Percentiles rank a stretch among this genome's conserved stretches.
phyloP scores from a whole-genome alignment of 768 basidiomycete species.

The Baorangia bicolor region DNA sequence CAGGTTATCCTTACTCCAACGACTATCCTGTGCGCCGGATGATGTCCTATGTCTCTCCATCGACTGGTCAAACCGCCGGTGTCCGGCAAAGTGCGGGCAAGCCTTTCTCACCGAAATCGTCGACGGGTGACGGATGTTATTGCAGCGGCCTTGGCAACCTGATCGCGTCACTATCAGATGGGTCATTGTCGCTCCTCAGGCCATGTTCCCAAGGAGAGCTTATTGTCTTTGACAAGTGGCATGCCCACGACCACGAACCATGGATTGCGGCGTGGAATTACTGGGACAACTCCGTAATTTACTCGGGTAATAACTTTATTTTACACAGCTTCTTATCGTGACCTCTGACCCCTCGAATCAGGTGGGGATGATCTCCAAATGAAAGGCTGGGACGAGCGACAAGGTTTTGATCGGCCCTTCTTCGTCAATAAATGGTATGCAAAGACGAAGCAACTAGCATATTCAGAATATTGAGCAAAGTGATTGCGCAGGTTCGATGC shows the following conservation, averaged over 20 bases:
- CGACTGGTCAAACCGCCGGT: slow-evolving; percentile 84
- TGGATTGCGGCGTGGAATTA: slow-evolving; percentile 94
- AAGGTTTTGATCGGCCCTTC: slow-evolving; percentile 55
- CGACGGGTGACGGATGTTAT: not conserved
- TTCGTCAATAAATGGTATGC: slow-evolving; percentile 72
- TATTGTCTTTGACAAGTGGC: slow-evolving; percentile 59
- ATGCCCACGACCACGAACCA: slow-evolving; percentile 90
- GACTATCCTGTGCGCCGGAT: slow-evolving; percentile 48
- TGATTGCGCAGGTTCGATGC: slow-evolving; percentile 72
- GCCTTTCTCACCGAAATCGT: slow-evolving; percentile 1
- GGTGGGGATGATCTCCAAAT: slow-evolving; percentile 92
- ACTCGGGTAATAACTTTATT: slow-evolving; percentile 62
- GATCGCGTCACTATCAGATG: slow-evolving; percentile 82
- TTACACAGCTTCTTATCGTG: not conserved
- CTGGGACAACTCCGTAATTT: slow-evolving; percentile 77
- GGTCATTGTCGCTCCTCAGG: slow-evolving; percentile 61
- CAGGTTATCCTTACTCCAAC: slow-evolving; percentile 38
- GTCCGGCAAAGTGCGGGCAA: slow-evolving; percentile 42
- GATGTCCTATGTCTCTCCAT: slow-evolving; percentile 82
- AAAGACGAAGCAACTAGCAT: not conserved
- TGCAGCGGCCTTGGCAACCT: slow-evolving; percentile 54
- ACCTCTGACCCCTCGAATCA: slow-evolving; percentile 28
- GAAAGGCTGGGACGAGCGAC: slow-evolving; percentile 88
- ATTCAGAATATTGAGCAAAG: not conserved
- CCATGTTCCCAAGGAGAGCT: slow-evolving; percentile 48